Conservation (phyloP, 2,329 filamentous ascomycete species). For the Pseudogymnoascus sp. region DNA sequence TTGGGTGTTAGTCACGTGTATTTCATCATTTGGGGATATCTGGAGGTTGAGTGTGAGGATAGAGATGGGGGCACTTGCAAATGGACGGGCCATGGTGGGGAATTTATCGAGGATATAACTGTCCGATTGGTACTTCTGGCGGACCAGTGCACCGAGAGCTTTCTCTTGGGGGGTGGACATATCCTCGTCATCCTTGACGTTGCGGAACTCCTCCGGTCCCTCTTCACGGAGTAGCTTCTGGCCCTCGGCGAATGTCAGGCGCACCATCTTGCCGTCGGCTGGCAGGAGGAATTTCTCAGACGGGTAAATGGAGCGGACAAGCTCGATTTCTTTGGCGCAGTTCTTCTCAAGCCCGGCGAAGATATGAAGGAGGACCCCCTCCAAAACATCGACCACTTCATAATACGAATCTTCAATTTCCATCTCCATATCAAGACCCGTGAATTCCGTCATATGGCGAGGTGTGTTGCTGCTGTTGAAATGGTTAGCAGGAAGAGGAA, state of each 20-base stretch:
- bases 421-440: conserved; percentile 84
- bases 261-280: conserved; percentile 63
- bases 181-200: conserved; percentile 70
- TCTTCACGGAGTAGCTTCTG: conserved; percentile 70
- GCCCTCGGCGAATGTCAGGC: conserved; percentile 69
- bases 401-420: conserved; percentile 72
- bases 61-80: conserved; percentile 36
- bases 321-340: conserved; percentile 63
- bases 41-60: no score
- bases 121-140: conserved; percentile 84
- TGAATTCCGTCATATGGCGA: conserved; percentile 82
- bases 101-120: conserved; percentile 98
- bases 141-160: conserved; percentile 77
- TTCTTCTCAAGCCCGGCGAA: conserved; percentile 59
- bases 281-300: conserved; percentile 71
- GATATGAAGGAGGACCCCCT: conserved; percentile 68
- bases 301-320: conserved; percentile 65
- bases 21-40: no score
- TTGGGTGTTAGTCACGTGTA: no score
- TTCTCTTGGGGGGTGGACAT: conserved; percentile 77
- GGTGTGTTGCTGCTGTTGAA: conserved; percentile 41
- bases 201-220: conserved; percentile 55
- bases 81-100: conserved; percentile 77
- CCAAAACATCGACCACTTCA: conserved; percentile 64
- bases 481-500: no score